Evolutionary conservation across 116 monocot species (phyloP), one percentile per base, ranked within the genome.

Genomic region (Cymodocea nodosa): DNA sequence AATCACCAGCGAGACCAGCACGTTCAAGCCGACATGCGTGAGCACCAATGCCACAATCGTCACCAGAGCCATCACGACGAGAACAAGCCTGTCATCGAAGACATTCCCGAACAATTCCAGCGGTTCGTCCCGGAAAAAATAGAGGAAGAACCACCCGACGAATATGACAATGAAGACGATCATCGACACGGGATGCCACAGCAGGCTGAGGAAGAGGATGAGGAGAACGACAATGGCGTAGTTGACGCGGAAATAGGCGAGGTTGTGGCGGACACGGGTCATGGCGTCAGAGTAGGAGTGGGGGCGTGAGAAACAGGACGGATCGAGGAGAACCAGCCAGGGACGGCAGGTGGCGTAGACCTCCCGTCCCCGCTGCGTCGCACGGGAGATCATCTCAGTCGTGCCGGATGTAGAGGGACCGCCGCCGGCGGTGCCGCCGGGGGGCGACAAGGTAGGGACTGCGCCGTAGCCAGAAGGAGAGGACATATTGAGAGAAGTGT

Each of bases 71-170:
- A 94, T 78, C 18, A 44, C 59, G 18, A 51, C 68, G n/a, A 94
- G 75, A 15, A 94, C 81, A 3, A 68, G 19, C 3, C 94, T 68
- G 23, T 94, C 89, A 61, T 79, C 78, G 63, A 94, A 16, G n/a
- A 60, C 24, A 2, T 70, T 71, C 60, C 75, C 75, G 64, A 80
- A 67, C 64, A 89, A 19, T 15, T 70, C 68, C 23, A 89, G 49
- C 17, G 94, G 89, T 6, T 63, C 80, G 64, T 78, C 80, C 54
- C 89, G 77, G 53, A 63, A 76, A 49, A 95, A 87, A 69, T 81
- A 95, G 36, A 95, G 77, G 64, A 81, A 77, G 64, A 90, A 62
- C 95, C 95, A 95, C 23, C 72, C 77, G 52, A 79, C 71, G 74
- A 83, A 84, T 30, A 83, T 64, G 51, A 78, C 85, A 50, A 82